Percentiles rank a stretch among this genome's conserved stretches.
Evolutionary conservation across 257 asterid genomes (phyloP).

Genomic region (Salvia miltiorrhiza): DNA sequence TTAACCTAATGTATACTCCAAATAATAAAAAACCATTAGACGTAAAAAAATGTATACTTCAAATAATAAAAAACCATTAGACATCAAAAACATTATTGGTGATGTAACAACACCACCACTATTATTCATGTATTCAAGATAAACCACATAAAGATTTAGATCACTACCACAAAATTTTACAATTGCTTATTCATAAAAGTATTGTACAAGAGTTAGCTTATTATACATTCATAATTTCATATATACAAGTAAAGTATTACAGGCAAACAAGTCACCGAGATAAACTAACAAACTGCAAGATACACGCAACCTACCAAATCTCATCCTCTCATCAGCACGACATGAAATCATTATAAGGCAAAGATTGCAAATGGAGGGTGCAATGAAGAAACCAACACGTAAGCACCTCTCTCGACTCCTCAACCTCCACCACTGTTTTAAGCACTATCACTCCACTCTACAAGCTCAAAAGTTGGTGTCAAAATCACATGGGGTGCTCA

Average conservation of each 20-base stretch:
- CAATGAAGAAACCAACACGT: neutral
- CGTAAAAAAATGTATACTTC: too few relatives aligned
- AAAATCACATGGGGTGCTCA: neutral
- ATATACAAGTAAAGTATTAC: neutral
- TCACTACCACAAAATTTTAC: neutral
- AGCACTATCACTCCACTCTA: neutral
- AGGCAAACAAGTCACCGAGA: neutral
- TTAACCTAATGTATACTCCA: too few relatives aligned
- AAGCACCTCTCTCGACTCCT: neutral
- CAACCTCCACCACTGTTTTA: neutral
- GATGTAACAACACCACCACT: too few relatives aligned
- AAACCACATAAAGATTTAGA: neutral
- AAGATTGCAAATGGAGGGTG: neutral
- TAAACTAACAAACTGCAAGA: conserved; percentile 5
- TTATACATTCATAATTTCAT: neutral
- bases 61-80: too few relatives aligned
- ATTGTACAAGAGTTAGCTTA: conserved; percentile 15
- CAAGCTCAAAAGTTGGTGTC: conserved; percentile 1
- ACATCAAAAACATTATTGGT: too few relatives aligned
- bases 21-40: too few relatives aligned
- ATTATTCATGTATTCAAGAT: too few relatives aligned
- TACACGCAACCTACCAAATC: neutral
- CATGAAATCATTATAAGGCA: neutral
- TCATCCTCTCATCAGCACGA: conserved; percentile 12
- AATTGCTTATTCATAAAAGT: neutral